Evolutionary conservation across 2,329 filamentous ascomycete genomes (phyloP).

Genomic region (Leptodontidium sp.): DNA sequence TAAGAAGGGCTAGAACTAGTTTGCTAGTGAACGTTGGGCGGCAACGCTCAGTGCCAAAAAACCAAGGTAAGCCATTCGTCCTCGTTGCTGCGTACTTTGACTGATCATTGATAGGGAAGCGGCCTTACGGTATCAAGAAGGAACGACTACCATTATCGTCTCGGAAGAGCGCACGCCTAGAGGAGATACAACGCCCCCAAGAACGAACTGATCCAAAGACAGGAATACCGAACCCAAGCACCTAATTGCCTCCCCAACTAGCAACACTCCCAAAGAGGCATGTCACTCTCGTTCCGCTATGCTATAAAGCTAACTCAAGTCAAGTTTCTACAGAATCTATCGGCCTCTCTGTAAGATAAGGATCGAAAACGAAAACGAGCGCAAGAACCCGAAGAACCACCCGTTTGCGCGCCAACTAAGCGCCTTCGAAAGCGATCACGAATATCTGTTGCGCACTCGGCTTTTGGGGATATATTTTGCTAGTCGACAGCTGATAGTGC

Average conservation of each 20-base stretch:
- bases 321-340: conserved; percentile 21
- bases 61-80: conserved; percentile 7
- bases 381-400: conserved; percentile 16
- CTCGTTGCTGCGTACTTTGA: background rate
- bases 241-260: background rate
- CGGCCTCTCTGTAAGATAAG: conserved; percentile 19
- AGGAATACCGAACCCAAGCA: background rate
- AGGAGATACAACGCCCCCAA: background rate
- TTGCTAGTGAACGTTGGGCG: no score
- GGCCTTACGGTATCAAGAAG: background rate
- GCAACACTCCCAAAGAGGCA: conserved; percentile 8
- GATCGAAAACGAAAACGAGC: conserved; percentile 20
- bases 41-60: conserved; percentile 9
- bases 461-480: conserved; percentile 7
- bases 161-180: conserved; percentile 10
- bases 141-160: background rate
- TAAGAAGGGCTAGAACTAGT: no score
- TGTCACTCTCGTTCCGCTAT: conserved; percentile 25
- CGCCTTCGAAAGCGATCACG: conserved; percentile 7
- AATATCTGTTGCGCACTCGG: conserved; percentile 12
- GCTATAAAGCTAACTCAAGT: conserved; percentile 26
- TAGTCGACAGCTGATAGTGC: background rate
- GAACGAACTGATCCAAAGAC: background rate
- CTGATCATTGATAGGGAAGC: conserved; percentile 1
- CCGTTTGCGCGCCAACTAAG: conserved; percentile 9